Percentiles rank a stretch among this genome's conserved stretches.
These are phyloP conservation scores for Xylaria sp. DNA, from an alignment of 2,329 filamentous ascomycete genomes.

Conservation along the genomic window DNA sequence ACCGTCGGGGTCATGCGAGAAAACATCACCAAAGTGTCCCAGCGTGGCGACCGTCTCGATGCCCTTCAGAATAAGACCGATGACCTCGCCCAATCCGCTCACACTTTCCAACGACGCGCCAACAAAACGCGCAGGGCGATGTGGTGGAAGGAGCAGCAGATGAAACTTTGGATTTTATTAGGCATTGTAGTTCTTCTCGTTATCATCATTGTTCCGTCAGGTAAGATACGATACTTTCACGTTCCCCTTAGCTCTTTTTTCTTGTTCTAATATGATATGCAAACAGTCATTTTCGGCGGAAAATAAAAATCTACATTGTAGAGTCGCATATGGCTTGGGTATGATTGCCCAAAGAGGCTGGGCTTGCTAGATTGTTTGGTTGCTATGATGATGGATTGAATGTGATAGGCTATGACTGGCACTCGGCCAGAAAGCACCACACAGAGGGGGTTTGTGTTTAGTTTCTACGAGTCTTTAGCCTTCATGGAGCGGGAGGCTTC, in stretches of 20 bases:
- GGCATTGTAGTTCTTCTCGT: conserved; percentile 92
- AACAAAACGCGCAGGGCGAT: conserved; percentile 97
- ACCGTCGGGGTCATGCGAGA: conserved; percentile 95
- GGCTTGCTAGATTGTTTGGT: conserved; percentile 49
- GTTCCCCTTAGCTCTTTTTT: not conserved
- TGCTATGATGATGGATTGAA: conserved; percentile 47
- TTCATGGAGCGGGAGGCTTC: conserved; percentile 46
- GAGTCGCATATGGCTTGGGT: conserved; percentile 43
- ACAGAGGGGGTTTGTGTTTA: conserved; percentile 40
- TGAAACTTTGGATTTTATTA: conserved; percentile 94
- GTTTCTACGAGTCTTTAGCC: conserved; percentile 49
- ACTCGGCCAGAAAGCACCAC: conserved; percentile 32
- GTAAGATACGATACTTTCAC: conserved; percentile 64
- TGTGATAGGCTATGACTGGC: conserved; percentile 48
- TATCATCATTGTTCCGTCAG: conserved; percentile 92
- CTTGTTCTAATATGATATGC: conserved; percentile 28
- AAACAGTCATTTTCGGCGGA: conserved; percentile 57
- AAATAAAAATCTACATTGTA: conserved; percentile 46
- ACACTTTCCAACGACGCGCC: conserved; percentile 94
- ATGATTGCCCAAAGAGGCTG: conserved; percentile 34
- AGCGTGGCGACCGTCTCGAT: conserved; percentile 74
- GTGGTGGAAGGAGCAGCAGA: conserved; percentile 99
- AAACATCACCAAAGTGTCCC: conserved; percentile 96
- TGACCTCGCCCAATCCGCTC: conserved; percentile 90
- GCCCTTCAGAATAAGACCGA: conserved; percentile 68